Percentiles rank a stretch among this genome's conserved stretches.
Conservation (phyloP, 371 early-diverging fungal genomes). For the Mortierella sp. region DNA sequence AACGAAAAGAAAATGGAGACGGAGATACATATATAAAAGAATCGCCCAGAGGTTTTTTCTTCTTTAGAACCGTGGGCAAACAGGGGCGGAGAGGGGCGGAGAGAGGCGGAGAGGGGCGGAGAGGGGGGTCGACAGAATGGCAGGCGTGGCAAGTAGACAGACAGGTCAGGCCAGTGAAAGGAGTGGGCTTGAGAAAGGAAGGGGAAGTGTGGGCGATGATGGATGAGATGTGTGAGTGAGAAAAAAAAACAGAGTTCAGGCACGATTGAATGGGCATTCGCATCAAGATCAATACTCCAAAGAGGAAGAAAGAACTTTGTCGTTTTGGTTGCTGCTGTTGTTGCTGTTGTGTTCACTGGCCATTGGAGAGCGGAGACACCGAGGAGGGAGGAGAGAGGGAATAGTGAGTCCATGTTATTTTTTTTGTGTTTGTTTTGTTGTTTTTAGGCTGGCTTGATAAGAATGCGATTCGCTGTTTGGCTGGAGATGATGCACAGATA, state of each 20-base stretch:
- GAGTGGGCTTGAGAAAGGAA: background rate
- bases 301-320: background rate
- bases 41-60: background rate
- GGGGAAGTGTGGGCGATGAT: background rate
- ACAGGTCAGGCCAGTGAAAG: background rate
- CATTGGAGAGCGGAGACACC: background rate
- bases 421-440: background rate
- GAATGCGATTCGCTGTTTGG: slow-evolving; percentile 17
- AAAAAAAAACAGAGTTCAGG: slow-evolving; percentile 1
- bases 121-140: background rate
- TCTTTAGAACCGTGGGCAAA: slow-evolving; percentile 1
- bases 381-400: background rate
- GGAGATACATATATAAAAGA: background rate
- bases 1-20: background rate
- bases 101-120: background rate
- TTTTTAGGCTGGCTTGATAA: slow-evolving; percentile 7
- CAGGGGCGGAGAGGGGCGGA: background rate
- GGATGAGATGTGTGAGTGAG: slow-evolving; percentile 3
- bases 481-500: slow-evolving; percentile 6
- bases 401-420: slow-evolving; percentile 8
- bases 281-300: background rate
- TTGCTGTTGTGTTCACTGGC: background rate
- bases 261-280: slow-evolving; percentile 4
- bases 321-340: background rate
- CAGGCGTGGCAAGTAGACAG: background rate